phyloP scores from a whole-genome alignment of 2,329 filamentous ascomycete species.

The Calonectria pteridis region DNA sequence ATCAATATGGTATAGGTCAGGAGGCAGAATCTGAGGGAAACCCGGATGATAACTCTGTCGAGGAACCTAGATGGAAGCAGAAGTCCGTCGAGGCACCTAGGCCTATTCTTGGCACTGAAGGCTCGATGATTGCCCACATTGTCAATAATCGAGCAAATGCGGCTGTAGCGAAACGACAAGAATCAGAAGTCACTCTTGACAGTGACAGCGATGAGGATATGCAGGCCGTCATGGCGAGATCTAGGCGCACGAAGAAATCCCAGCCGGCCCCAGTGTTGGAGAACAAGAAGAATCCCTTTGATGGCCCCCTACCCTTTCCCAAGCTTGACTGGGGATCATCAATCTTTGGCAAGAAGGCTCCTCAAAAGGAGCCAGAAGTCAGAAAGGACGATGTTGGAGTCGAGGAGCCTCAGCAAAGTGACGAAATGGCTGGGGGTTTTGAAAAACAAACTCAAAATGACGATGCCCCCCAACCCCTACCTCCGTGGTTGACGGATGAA shows the following conservation, averaged over 20 bases:
- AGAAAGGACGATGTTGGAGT: conserved; percentile 41
- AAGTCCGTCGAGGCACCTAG: conserved; percentile 63
- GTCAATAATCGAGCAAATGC: conserved; percentile 81
- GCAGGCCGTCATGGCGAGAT: conserved; percentile 79
- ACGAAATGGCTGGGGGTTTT: conserved; percentile 73
- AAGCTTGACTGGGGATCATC: conserved; percentile 79
- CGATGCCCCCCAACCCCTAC: conserved; percentile 70
- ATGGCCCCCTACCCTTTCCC: conserved; percentile 91
- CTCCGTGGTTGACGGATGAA: conserved; percentile 79
- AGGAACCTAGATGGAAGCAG: conserved; percentile 67
- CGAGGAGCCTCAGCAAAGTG: conserved; percentile 44
- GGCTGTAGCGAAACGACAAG: conserved; percentile 60
- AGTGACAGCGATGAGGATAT: conserved; percentile 88
- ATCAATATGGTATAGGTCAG: conserved; percentile 62
- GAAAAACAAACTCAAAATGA: conserved; percentile 61
- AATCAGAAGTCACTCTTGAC: conserved; percentile 44
- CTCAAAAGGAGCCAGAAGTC: conserved; percentile 38
- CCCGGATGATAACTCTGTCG: conserved; percentile 63
- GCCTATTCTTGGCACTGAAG: conserved; percentile 64
- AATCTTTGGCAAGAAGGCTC: conserved; percentile 62
- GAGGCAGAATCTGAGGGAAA: conserved; percentile 56
- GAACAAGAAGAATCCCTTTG: conserved; percentile 74
- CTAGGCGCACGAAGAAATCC: conserved; percentile 69
- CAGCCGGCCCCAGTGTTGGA: conserved; percentile 55
- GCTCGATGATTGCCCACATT: conserved; percentile 77